Evolutionary conservation across 2,329 filamentous ascomycete genomes (phyloP), one percentile per base, ranked within the genome.

Genomic region (Camptophora hylomeconis): DNA sequence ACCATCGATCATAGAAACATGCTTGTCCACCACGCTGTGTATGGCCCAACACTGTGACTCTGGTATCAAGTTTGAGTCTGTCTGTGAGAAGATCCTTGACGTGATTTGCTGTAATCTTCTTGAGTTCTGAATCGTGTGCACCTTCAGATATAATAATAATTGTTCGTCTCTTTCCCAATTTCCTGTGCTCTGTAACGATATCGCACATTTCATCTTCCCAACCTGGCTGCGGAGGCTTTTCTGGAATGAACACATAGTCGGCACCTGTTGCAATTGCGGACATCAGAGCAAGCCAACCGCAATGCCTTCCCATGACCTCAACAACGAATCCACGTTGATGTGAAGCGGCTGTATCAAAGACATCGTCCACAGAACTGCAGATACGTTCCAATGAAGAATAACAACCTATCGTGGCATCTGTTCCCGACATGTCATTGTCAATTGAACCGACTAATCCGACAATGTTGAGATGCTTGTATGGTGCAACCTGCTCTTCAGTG

Each of bases 61-160:
- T 72, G 6, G 89, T 95, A 52, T 98, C 89, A 26, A 95, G 69
- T 24, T 72, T 75, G 4, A 94, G 71, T 7, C 80, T 75, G 12
- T 79, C 62, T 20, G 83, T 77, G n/a, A 98, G 71, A 28, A 95
- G 72, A 44, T 87, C 72, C 54, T 89, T 93, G 54, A 98, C 80
- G 57, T 79, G 77, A 11, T 66, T 61, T 7, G 83, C 75, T 1
- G 73, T 73, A 47, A 98, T 92, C 56, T 82, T 87, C 50, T 78
- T 80, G 34, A 93, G 72, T 30, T 87, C 60, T 40, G 70, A 69
- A 57, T 94, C 86, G 42, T 86, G 78, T 25, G 89, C 89, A 42
- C 89, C 89, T 58, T 98, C 89, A 29, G 89, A 89, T 29, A 98
- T 80, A 46, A 98, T 93, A 47, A 98, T 87, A 46, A 95, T 95